Conservation (phyloP, 2,329 filamentous ascomycete species). For the Penicillium sp. region DNA sequence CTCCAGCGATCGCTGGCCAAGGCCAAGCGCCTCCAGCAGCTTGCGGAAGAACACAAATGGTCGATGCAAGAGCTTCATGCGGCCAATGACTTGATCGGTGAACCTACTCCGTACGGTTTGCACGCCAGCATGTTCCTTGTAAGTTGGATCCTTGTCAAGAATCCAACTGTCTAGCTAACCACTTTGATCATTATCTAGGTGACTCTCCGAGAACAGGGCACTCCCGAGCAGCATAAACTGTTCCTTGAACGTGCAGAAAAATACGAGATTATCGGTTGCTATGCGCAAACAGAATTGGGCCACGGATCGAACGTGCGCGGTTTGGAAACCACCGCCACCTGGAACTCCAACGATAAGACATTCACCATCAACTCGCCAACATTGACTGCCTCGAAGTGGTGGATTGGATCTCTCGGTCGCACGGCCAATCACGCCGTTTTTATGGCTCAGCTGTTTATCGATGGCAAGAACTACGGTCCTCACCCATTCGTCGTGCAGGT, state of each 20-base stretch:
- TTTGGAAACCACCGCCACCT: conserved; percentile 63
- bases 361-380: conserved; percentile 66
- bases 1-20: conserved; percentile 62
- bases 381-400: conserved; percentile 72
- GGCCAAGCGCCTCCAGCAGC: conserved; percentile 60
- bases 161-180: conserved; percentile 7
- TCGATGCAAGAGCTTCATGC: conserved; percentile 52
- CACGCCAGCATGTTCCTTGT: conserved; percentile 64
- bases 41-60: conserved; percentile 62
- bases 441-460: conserved; percentile 65
- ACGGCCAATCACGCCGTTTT: conserved; percentile 70
- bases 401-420: conserved; percentile 69
- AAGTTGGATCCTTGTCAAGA: conserved; percentile 13
- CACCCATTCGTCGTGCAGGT: conserved; percentile 73
- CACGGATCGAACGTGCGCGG: conserved; percentile 70
- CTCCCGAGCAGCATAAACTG: conserved; percentile 62
- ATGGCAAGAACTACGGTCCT: conserved; percentile 61
- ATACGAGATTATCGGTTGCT: conserved; percentile 68
- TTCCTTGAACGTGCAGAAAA: conserved; percentile 61
- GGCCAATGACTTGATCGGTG: conserved; percentile 61
- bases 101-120: conserved; percentile 65
- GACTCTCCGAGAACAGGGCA: conserved; percentile 63
- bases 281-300: conserved; percentile 71
- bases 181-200: conserved; percentile 37
- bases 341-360: conserved; percentile 64